phyloP scores from a whole-genome alignment of 768 basidiomycete genomes.

The Trametes sanguinea region DNA sequence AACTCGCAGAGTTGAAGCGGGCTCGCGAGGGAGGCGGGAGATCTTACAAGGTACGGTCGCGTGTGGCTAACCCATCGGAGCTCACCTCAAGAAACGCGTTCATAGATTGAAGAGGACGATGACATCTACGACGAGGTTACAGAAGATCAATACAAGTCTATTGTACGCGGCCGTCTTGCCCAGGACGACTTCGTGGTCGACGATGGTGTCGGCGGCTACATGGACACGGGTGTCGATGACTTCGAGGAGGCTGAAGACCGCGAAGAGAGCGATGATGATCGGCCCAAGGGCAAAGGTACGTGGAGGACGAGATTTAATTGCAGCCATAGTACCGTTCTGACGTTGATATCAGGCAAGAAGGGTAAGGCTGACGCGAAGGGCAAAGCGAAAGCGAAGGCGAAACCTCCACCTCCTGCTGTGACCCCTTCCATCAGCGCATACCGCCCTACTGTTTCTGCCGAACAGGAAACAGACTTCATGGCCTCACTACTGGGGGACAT shows the following conservation, averaged over 20 bases:
- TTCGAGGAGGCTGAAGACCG: constrained; percentile 68
- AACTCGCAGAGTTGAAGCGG: constrained; percentile 61
- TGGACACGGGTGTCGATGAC: constrained; percentile 97
- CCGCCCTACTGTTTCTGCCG: constrained; percentile 69
- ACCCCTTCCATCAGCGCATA: constrained; percentile 78
- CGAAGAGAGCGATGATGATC: constrained; percentile 57
- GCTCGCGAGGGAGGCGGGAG: constrained; percentile 61
- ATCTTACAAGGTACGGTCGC: constrained; percentile 54
- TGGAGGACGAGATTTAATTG: background rate
- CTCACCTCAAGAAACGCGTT: constrained; percentile 9
- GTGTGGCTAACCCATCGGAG: background rate
- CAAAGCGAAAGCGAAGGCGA: constrained; percentile 50
- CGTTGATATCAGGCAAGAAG: constrained; percentile 40
- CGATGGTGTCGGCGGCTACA: constrained; percentile 88
- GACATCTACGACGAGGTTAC: constrained; percentile 87
- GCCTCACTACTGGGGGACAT: constrained; percentile 72
- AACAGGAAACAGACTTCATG: constrained; percentile 91
- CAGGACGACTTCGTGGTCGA: constrained; percentile 95
- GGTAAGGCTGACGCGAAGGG: constrained; percentile 39
- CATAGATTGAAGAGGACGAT: constrained; percentile 56
- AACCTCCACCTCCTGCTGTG: constrained; percentile 50
- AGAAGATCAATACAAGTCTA: constrained; percentile 83
- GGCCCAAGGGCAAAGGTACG: constrained; percentile 41
- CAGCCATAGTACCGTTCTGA: background rate
- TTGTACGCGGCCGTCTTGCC: constrained; percentile 82